Base-by-base conservation (phyloP, 495 filamentous ascomycete species). In the Lasiosphaeria hispida region DNA sequence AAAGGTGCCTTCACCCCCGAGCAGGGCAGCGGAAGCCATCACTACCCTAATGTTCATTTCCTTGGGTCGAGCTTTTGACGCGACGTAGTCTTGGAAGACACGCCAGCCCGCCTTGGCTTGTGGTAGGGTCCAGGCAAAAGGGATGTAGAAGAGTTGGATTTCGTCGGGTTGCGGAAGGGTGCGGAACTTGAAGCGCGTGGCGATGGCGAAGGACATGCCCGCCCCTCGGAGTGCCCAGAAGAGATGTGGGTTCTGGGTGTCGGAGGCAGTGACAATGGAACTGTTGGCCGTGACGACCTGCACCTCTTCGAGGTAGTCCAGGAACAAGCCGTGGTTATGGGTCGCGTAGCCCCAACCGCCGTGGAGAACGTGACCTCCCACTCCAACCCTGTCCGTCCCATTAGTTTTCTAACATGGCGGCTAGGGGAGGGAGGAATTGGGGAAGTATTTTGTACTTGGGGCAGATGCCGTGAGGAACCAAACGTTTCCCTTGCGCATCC, bases 311-410 rank as follows among this genome's bases (percentile, higher is more conserved):
- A 77, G 69, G 63, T 67, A 72, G 60, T 79, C 77, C 9, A 76
- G 42, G 1, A 74, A 72, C 7, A 79, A 55, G 7, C 76, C 76
- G 48, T 74, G 62, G 3, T 71, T 71, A 45, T 78, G 75, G 5
- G 75, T 76, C 62, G 71, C 75, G 67, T 77, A 69, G 23, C 77
- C 75, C 44, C 71, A 76, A 4, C 75, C 76, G 11, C 76, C 74
- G 61, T 79, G 76, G 4, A 77, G 68, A 33, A 69, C 62, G 40
- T 78, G 76, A 7, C 76, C 76, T 14, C 62, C 68, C n/a, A 78
- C 69, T 3, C 75, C 75, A 48, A 78, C 76, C 18, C 76, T 78
- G 41, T 44, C 13, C 10, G 23, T 0, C 38, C 43, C 23, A 54
- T 38, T n/a, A 10, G 1, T 7, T 13, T 35, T 6, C 18, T 13